Evolutionary conservation across 257 asterid genomes (phyloP).

Genomic region (Solanum habrochaites): DNA sequence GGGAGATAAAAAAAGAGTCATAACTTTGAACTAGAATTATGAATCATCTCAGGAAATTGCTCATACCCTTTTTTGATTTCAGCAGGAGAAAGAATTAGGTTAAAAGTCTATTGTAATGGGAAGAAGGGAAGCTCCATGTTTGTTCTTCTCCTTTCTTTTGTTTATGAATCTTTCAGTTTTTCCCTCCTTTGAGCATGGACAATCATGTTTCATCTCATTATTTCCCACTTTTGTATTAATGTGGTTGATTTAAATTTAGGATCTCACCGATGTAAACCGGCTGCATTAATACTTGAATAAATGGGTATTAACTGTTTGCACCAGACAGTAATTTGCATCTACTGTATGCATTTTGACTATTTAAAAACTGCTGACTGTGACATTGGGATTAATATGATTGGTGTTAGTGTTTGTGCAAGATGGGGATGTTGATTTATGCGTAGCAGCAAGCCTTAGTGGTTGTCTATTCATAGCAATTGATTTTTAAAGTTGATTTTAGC

Average conservation of each 20-base stretch:
- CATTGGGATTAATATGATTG: neutral
- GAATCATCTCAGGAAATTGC: neutral
- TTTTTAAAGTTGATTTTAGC: neutral
- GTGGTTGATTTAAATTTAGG: neutral
- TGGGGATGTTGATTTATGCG: neutral
- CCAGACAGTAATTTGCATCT: neutral
- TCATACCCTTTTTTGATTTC: neutral
- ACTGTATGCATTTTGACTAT: neutral
- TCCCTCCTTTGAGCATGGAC: neutral
- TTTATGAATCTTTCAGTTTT: neutral
- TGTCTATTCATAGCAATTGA: neutral
- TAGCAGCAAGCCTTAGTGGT: neutral
- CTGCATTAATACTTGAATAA: neutral
- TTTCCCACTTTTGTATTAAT: neutral
- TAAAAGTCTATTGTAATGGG: neutral
- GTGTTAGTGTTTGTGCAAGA: neutral
- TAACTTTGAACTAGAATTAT: neutral
- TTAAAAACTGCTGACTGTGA: neutral
- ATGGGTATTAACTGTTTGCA: neutral
- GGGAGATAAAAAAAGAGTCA: neutral
- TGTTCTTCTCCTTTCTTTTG: neutral
- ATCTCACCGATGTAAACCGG: neutral
- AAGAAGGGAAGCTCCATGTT: neutral
- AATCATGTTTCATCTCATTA: neutral
- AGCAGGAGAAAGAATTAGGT: neutral